A percentile compares a stretch with the other conserved stretches of the same genome.
Evolutionary conservation across 257 asterid species (phyloP).

Genomic region (Gardenia jasminoides): DNA sequence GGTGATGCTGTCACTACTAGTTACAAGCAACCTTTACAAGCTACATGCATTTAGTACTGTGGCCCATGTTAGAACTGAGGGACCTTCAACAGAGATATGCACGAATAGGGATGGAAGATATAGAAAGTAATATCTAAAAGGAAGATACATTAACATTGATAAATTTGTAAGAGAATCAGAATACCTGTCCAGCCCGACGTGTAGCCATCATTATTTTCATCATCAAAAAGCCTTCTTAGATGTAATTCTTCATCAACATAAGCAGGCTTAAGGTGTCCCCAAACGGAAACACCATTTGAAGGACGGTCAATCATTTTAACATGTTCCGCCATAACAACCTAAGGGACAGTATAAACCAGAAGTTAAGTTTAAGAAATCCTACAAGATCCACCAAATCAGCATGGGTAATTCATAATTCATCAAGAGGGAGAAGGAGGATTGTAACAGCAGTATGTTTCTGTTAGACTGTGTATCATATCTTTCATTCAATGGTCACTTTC

Average conservation of each 20-base stretch:
- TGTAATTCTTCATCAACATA: slow-evolving; percentile 59
- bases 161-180: neutral
- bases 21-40: neutral
- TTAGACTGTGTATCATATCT: neutral
- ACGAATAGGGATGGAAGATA: neutral
- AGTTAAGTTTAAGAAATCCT: neutral
- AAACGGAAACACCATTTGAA: slow-evolving; percentile 66
- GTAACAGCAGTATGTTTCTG: neutral
- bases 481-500: neutral
- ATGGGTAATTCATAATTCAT: neutral
- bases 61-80: neutral
- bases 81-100: neutral
- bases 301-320: slow-evolving; percentile 61
- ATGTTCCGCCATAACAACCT: slow-evolving; percentile 59
- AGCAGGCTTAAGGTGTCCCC: slow-evolving; percentile 67
- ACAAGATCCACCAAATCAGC: neutral
- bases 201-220: slow-evolving; percentile 45
- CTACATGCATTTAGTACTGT: neutral
- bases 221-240: slow-evolving; percentile 55
- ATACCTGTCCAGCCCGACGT: slow-evolving; percentile 49
- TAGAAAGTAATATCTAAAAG: neutral
- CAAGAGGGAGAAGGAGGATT: neutral
- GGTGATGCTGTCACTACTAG: neutral
- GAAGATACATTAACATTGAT: neutral
- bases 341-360: slow-evolving; percentile 13